phyloP scores from a whole-genome alignment of 148 eudicot species.

The Vaccinium vitisidaea region DNA sequence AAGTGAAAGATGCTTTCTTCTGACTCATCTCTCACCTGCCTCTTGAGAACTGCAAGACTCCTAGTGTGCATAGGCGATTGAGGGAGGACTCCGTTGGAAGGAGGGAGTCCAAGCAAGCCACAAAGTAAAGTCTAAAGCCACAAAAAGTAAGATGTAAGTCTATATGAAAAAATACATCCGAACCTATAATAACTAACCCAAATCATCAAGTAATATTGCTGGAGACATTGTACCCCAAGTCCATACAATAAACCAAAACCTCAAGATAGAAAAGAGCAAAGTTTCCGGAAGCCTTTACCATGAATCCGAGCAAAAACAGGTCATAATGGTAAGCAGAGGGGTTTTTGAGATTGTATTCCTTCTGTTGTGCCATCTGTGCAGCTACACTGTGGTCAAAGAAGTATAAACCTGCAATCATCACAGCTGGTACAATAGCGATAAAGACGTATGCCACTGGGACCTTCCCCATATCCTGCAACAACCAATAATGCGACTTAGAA shows the following conservation, averaged over 20 bases:
- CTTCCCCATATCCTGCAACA: conserved; percentile 69
- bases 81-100: conserved; percentile 83
- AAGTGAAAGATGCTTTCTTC: conserved; percentile 6
- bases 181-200: background rate
- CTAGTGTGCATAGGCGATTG: conserved; percentile 93
- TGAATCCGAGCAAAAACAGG: conserved; percentile 71
- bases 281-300: conserved; percentile 39
- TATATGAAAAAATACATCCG: background rate
- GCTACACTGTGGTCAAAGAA: conserved; percentile 97
- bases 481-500: background rate
- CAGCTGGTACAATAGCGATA: conserved; percentile 76
- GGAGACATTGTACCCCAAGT: background rate
- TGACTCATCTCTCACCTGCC: conserved; percentile 50
- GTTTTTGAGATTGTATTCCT: conserved; percentile 84
- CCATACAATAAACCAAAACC: background rate
- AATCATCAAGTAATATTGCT: background rate
- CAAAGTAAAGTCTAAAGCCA: conserved; percentile 64
- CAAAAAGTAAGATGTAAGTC: background rate
- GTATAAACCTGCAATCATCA: conserved; percentile 89
- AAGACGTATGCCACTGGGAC: conserved; percentile 63
- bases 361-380: conserved; percentile 88
- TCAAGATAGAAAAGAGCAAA: background rate
- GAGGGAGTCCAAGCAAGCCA: conserved; percentile 87
- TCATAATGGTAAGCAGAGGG: conserved; percentile 87
- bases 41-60: conserved; percentile 75